These are phyloP conservation scores for Collariella sp. DNA, from an alignment of 495 filamentous ascomycete genomes.

Conservation along the genomic window DNA sequence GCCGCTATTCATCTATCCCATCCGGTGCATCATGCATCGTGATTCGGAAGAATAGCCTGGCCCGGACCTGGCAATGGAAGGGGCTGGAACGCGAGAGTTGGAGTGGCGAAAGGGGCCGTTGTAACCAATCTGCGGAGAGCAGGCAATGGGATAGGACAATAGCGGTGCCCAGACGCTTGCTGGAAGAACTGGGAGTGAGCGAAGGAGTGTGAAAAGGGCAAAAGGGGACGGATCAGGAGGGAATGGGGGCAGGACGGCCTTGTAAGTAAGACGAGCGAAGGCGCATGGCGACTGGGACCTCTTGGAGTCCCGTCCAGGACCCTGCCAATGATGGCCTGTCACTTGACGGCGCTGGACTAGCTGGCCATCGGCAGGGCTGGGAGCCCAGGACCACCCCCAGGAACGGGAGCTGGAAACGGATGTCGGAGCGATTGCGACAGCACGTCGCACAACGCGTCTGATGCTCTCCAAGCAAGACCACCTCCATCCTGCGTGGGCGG, in stretches of 20 bases:
- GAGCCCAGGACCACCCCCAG: constrained; percentile 7
- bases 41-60: constrained; percentile 4
- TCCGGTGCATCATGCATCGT: background rate
- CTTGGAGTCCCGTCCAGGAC: no score
- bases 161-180: background rate
- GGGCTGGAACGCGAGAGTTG: constrained; percentile 17
- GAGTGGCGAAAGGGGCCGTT: constrained; percentile 11
- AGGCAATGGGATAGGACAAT: background rate
- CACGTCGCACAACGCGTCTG: constrained; percentile 21
- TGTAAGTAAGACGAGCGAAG: constrained; percentile 5
- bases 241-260: background rate
- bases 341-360: constrained; percentile 10
- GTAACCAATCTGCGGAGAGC: background rate
- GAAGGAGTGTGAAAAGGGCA: background rate
- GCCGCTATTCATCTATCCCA: constrained; percentile 13
- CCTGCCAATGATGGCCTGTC: background rate
- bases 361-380: constrained; percentile 9
- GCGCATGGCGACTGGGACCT: background rate
- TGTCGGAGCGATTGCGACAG: constrained; percentile 21
- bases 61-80: constrained; percentile 17
- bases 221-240: constrained; percentile 2
- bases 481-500: constrained; percentile 9
- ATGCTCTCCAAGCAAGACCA: constrained; percentile 10
- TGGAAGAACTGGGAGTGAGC: background rate
- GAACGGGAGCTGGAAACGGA: constrained; percentile 9